Evolutionary conservation across 352 stramenopile species (phyloP).

Genomic region (Globisporangium cylindrosporum): DNA sequence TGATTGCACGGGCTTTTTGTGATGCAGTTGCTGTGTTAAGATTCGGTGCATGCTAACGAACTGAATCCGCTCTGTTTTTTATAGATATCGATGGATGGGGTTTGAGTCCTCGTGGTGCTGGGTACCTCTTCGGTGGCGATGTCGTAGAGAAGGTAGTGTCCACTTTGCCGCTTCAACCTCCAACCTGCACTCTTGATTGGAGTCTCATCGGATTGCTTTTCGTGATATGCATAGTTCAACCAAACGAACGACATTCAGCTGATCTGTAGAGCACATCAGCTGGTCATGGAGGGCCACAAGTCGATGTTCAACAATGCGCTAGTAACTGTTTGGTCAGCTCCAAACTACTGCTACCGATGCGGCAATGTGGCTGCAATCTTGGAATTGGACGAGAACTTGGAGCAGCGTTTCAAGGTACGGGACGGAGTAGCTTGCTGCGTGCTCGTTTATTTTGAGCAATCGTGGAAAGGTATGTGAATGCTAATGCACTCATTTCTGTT

Average conservation of each 20-base stretch:
- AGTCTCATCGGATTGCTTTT: background rate
- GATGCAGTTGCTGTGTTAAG: background rate
- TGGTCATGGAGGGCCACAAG: slow-evolving; percentile 92
- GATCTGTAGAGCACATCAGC: slow-evolving; percentile 98
- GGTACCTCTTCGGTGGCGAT: slow-evolving; percentile 98
- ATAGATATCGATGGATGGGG: slow-evolving; percentile 99
- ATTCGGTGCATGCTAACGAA: slow-evolving; percentile 47
- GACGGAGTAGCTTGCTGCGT: background rate
- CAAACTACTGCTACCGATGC: slow-evolving; percentile 99
- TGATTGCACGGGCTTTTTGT: background rate
- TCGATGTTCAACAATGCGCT: slow-evolving; percentile 98
- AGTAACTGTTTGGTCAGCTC: slow-evolving; percentile 98
- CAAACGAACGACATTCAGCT: slow-evolving; percentile 97
- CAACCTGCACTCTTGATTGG: background rate
- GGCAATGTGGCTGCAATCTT: slow-evolving; percentile 98
- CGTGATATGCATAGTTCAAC: slow-evolving; percentile 87
- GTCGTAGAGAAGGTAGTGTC: slow-evolving; percentile 91
- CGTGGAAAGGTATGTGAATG: slow-evolving; percentile 9
- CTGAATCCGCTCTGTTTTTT: background rate
- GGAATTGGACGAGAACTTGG: slow-evolving; percentile 97
- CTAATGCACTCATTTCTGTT: slow-evolving; percentile 1
- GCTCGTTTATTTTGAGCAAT: slow-evolving; percentile 14
- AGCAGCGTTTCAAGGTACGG: slow-evolving; percentile 83
- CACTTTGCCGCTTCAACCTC: background rate
- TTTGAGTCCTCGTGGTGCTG: slow-evolving; percentile 94